A percentile compares a stretch with the other conserved stretches of the same genome.
phyloP scores from a whole-genome alignment of 352 stramenopile genomes.

The Globisporangium middletonii region DNA sequence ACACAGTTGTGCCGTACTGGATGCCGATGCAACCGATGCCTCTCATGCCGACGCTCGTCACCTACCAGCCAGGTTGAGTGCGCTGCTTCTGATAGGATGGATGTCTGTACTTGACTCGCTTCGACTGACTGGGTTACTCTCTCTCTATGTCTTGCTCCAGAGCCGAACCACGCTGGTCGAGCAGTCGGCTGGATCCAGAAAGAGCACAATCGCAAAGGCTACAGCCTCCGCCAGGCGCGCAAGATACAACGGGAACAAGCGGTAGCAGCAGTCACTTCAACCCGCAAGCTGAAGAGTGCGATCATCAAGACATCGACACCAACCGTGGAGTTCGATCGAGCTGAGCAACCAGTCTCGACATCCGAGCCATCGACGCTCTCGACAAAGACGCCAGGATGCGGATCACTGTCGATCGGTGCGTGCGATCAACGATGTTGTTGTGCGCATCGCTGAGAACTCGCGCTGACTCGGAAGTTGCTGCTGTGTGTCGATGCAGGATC shows the following conservation, averaged over 20 bases:
- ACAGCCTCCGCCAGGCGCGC: constrained; percentile 51
- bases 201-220: constrained; percentile 73
- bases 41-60: neutral
- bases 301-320: neutral
- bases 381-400: too few relatives aligned
- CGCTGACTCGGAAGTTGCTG: too few relatives aligned
- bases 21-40: neutral
- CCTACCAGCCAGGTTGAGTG: neutral
- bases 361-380: too few relatives aligned
- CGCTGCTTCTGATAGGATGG: neutral
- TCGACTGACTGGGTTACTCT: neutral
- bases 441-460: too few relatives aligned
- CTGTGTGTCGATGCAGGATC: neutral
- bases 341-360: too few relatives aligned
- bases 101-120: neutral
- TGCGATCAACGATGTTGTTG: too few relatives aligned
- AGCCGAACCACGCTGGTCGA: too few relatives aligned
- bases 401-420: too few relatives aligned
- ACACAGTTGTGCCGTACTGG: neutral
- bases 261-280: neutral
- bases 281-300: neutral
- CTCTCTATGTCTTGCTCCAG: too few relatives aligned
- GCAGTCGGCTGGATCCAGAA: constrained; percentile 20
- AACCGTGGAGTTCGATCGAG: neutral
- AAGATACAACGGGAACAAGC: constrained; percentile 32